Conservation (phyloP, 345 rosid genomes). For the Lagerstroemia speciosa region DNA sequence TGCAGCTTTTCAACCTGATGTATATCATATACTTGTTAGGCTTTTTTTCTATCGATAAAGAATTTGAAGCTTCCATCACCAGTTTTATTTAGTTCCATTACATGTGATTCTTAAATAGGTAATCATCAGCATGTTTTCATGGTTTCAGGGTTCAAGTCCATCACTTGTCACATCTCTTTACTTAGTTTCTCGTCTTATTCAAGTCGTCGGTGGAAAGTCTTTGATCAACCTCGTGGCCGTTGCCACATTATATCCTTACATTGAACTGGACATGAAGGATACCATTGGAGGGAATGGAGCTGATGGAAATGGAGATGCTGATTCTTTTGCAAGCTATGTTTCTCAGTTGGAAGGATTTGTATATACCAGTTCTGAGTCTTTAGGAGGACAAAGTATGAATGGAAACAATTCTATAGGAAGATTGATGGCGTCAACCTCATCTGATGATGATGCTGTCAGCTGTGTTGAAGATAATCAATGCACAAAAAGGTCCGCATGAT, state of each 20-base stretch:
- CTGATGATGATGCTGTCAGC: constrained; percentile 14
- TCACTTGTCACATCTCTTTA: constrained; percentile 48
- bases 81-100: background rate
- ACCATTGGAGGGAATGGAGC: constrained; percentile 14
- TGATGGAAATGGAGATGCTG: constrained; percentile 8
- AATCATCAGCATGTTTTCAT: background rate
- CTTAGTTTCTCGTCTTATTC: constrained; percentile 44
- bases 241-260: constrained; percentile 33
- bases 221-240: constrained; percentile 33
- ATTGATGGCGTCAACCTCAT: constrained; percentile 13
- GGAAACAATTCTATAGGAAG: constrained; percentile 12
- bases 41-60: background rate
- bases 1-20: background rate
- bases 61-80: background rate
- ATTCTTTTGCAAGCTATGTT: constrained; percentile 19
- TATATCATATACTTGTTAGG: background rate
- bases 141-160: constrained; percentile 33
- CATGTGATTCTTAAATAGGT: background rate
- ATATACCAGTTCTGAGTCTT: constrained; percentile 15
- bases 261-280: constrained; percentile 16
- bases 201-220: constrained; percentile 47
- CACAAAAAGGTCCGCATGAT: constrained; percentile 31
- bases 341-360: constrained; percentile 20
- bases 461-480: constrained; percentile 10
- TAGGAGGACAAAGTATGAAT: constrained; percentile 22